Evolutionary conservation across 176 grass and related monocot species (phyloP), one percentile per base, ranked within the genome.

Genomic region (Oryza nivara): DNA sequence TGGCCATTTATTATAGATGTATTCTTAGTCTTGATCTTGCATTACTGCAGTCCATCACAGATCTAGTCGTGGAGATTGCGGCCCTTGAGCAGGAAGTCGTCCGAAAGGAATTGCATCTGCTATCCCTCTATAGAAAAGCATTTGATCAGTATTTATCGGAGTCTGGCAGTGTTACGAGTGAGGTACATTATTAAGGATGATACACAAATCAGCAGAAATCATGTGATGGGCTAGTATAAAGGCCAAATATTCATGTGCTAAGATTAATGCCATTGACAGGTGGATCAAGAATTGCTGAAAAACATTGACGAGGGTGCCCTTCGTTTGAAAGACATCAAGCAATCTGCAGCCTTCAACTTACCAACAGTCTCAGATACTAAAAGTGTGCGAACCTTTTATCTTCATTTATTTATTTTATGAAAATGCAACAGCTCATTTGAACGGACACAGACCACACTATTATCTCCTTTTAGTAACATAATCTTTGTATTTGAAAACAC

Each of bases 31-130:
- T 64, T 87, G 76, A 91, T 46, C 71, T 84, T 88, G 52, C 81
- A 56, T 14, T 75, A 40, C 45, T 64, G 70, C 92, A 95, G 92
- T 90, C 92, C 58, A 74, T 86, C 80, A 74, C 82, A 85, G 90
- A 92, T 90, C 81, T 98, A 85, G 92, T 90, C 26, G 83, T 72
- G 16, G 93, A 98, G 88, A 98, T 98, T n/a, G 83, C 93, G n/a
- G 84, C 80, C 41, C 88, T 98, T 5, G 96, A 98, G 82, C 84
- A 95, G 68, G 93, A 95, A 81, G 96, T 98, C 30, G 65, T 81
- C 68, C 83, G 90, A 83, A 89, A 93, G 61, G 96, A 98, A 68
- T 70, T 91, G 75, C 92, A 98, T 93, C 67, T 98, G 44, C 74
- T 98, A 12, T 85, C 89, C 35, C 91, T 95, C 12, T 98, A 98